phyloP scores from a whole-genome alignment of 495 filamentous ascomycete genomes.

The Opeltia flavorubescens region DNA sequence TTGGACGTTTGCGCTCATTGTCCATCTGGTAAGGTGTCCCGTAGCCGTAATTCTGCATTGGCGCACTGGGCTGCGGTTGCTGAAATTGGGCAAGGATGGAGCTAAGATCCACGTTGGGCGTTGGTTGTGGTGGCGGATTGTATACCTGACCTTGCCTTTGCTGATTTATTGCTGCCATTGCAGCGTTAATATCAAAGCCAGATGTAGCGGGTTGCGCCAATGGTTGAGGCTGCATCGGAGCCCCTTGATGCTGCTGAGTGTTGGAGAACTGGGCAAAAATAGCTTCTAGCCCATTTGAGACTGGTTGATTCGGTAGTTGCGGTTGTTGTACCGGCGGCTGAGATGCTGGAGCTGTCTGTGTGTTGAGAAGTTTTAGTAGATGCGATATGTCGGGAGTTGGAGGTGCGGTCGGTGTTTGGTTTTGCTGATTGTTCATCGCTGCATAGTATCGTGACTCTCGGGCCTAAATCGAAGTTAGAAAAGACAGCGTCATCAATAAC shows the following conservation, averaged over 20 bases:
- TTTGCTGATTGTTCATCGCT: conserved; percentile 24
- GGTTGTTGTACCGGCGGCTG: conserved; percentile 20
- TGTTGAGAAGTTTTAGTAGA: neutral
- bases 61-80: conserved; percentile 7
- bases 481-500: neutral
- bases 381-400: conserved; percentile 8
- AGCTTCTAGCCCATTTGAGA: conserved; percentile 27
- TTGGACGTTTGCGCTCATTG: conserved; percentile 17
- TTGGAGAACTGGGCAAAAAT: conserved; percentile 34
- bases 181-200: conserved; percentile 12
- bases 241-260: conserved; percentile 22
- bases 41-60: conserved; percentile 14
- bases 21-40: conserved; percentile 8
- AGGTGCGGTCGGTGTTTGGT: conserved; percentile 24
- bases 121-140: conserved; percentile 1
- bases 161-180: conserved; percentile 12
- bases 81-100: conserved; percentile 14
- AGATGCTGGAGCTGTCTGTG: conserved; percentile 1
- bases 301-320: conserved; percentile 15
- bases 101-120: conserved; percentile 8
- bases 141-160: conserved; percentile 5
- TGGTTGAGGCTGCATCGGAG: conserved; percentile 13
- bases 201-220: conserved; percentile 10
- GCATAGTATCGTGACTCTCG: conserved; percentile 33
- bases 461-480: conserved; percentile 18